Evolutionary conservation across 257 asterid species (phyloP).

Genomic region (Nemophila menziesii): DNA sequence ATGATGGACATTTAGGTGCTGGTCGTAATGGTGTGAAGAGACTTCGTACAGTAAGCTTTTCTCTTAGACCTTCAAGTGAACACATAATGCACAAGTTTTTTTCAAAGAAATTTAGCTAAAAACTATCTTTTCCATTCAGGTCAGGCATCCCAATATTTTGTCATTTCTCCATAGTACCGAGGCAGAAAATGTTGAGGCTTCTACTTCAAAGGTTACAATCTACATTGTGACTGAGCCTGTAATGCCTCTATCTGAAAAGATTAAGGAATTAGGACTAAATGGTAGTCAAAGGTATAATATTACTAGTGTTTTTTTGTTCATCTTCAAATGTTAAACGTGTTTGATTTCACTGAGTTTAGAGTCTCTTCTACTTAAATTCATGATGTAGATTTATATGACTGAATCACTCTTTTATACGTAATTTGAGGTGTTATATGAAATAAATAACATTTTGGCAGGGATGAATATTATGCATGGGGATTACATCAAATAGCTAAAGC

Average conservation of each 20-base stretch:
- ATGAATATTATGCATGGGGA: conserved; percentile 97
- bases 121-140: conserved; percentile 50
- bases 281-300: conserved; percentile 73
- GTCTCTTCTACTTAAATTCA: neutral
- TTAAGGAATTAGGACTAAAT: conserved; percentile 82
- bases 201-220: conserved; percentile 67
- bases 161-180: conserved; percentile 95
- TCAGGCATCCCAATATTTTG: conserved; percentile 94
- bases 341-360: neutral
- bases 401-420: too few species aligned
- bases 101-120: conserved; percentile 5
- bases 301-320: conserved; percentile 7
- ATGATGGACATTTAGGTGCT: conserved; percentile 89
- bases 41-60: conserved; percentile 79
- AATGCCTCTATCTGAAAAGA: conserved; percentile 86
- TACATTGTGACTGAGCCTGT: conserved; percentile 97
- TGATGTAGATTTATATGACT: neutral
- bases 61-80: neutral
- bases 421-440: neutral
- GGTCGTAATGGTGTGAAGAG: conserved; percentile 99
- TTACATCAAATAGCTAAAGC: conserved; percentile 97
- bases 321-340: conserved; percentile 8
- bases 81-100: too few species aligned
- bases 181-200: conserved; percentile 72
- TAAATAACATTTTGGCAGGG: conserved; percentile 30